Evolutionary conservation across 345 rosid species (phyloP).

Genomic region (Hibiscus syriacus): DNA sequence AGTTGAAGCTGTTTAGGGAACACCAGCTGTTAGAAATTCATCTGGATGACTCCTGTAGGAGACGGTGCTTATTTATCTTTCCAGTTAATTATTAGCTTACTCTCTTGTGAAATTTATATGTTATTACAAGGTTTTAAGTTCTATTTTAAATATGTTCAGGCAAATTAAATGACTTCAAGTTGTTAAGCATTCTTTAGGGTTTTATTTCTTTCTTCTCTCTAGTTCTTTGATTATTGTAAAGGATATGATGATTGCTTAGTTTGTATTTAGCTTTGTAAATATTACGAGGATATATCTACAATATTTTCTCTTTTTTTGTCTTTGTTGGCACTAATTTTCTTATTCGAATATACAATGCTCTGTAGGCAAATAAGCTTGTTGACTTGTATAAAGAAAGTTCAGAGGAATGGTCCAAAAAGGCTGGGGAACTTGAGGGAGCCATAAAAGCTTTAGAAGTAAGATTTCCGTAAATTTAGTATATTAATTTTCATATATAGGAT

Average conservation of each 20-base stretch:
- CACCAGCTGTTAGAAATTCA: not conserved
- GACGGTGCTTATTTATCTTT: not conserved
- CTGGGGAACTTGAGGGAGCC: constrained; percentile 95
- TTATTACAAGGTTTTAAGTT: not conserved
- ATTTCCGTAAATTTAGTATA: constrained; percentile 6
- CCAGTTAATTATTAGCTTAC: not conserved
- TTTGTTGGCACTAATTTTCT: not conserved
- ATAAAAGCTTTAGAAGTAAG: constrained; percentile 87
- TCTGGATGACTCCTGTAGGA: not conserved
- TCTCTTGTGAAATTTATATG: not conserved
- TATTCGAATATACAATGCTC: constrained; percentile 9
- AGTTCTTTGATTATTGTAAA: not conserved
- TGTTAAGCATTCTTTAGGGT: not conserved
- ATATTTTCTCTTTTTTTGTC: not conserved
- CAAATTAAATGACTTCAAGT: not conserved
- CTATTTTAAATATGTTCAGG: not conserved
- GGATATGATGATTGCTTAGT: not conserved
- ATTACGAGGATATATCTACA: not conserved
- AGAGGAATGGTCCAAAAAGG: constrained; percentile 91
- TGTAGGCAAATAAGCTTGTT: constrained; percentile 78
- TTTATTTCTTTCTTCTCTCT: not conserved
- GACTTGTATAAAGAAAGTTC: constrained; percentile 87
- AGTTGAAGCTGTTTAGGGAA: too few species aligned
- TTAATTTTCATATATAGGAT: not conserved
- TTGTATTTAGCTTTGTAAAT: not conserved